Conservation (phyloP, 345 rosid genomes). For the Eucalyptus paniculata region DNA sequence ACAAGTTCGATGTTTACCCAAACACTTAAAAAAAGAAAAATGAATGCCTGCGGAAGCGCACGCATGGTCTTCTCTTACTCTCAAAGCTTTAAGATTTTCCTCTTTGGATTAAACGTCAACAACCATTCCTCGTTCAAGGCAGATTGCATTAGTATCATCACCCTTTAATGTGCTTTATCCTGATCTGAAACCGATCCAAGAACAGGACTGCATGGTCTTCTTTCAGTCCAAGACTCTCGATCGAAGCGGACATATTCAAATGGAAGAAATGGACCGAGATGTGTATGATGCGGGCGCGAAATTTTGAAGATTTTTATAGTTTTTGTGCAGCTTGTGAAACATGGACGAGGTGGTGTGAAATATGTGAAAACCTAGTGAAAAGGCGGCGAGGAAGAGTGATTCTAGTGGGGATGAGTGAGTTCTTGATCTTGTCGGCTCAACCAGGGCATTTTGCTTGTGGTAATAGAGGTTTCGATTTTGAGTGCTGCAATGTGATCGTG, state of each 20-base stretch:
- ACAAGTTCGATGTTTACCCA: not conserved
- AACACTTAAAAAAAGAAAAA: not conserved
- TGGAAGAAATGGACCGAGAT: not conserved
- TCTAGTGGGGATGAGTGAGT: not conserved
- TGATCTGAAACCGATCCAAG: not conserved
- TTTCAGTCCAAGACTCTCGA: not conserved
- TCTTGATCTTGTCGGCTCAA: not conserved
- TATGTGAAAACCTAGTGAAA: conserved; percentile 25
- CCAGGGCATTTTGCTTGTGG: not conserved
- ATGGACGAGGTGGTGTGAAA: not conserved
- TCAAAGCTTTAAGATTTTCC: not conserved
- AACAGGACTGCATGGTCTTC: not conserved
- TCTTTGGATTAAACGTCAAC: not conserved
- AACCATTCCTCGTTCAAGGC: not conserved
- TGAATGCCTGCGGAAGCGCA: not conserved
- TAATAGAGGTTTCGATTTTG: not conserved
- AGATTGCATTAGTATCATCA: not conserved
- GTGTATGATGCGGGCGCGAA: not conserved
- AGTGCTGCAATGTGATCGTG: not conserved
- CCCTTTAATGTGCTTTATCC: not conserved
- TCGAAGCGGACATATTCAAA: not conserved
- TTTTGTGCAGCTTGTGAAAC: not conserved
- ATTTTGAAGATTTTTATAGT: not conserved
- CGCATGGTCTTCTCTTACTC: not conserved
- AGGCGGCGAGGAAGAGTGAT: conserved; percentile 13